Base-by-base conservation (phyloP, 2,329 filamentous ascomycete species). In the Hymenoscyphus linearis region DNA sequence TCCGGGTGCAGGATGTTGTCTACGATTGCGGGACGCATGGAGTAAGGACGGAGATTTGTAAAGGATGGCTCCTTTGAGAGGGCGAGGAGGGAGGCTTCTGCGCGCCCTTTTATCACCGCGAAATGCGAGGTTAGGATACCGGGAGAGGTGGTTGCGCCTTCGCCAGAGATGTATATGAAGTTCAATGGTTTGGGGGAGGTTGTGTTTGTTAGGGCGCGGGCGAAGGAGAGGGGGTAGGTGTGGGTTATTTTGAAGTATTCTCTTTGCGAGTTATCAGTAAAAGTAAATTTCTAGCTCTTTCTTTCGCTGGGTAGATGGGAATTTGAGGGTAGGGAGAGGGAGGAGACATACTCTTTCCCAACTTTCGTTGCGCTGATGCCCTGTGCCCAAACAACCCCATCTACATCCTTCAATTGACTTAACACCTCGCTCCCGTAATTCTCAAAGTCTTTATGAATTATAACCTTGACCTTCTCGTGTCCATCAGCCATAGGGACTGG, bases 341-440 rank as follows among this genome's bases (percentile, higher is more conserved):
- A 36, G 47, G 62, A 52, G 16, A 70, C 80, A 63, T 69, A 86
- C 81, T 87, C 83, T 63, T 82, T 84, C 60, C 71, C 71, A 7
- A 90, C 86, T 47, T 80, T 75, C 12, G 73, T 83, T 68, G 86
- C 82, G 63, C 82, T 85, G 55, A 86, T 84, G 0, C 89, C 89
- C 53, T 88, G 77, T 0, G 89, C 88, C 89, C 89, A 93, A 1
- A 92, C 85, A 62, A 85, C 88, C 1, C 85, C 88, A 7, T 81
- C 76, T 0, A 88, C 89, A 25, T 83, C 88, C 58, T 80, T 78
- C 0, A 93, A 77, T 69, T 86, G 77, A 2, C 76, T 73, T 10
- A 91, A 77, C 2, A 91, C 66, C 0, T 78, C 76, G 0, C 79
- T 67, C 37, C 82, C 79, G 71, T 90, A 92, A 1, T 72, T 76